Evolutionary conservation across 306 rosid genomes (phyloP), one percentile per base, ranked within the genome.

Genomic region (Malus orientalis): DNA sequence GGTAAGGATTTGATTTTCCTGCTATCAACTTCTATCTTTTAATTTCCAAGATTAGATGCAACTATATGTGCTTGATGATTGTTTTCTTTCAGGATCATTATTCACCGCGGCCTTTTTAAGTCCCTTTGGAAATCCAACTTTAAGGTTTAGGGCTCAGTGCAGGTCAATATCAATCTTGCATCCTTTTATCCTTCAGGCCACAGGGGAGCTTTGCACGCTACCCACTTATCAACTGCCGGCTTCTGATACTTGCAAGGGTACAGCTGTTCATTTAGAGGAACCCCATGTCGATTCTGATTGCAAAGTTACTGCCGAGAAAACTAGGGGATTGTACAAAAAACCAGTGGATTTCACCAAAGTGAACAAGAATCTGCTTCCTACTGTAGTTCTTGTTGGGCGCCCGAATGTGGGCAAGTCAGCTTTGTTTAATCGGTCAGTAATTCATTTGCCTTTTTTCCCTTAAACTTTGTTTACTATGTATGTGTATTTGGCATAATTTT

Each of bases 371-470:
- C 78, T 70, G 45, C 94, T 87, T 79, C 94, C 94, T 19, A 85
- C 88, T 65, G 90, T 89, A 3, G 80, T 89, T 49, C 80, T 89
- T 30, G 59, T 89, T 25, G 94, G 94, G 62, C 94, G 94, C 40
- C 94, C 94, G 29, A 89, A 89, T 61, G 94, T 89, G 80, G 94
- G 91, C 76, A 89, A 89, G 80, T 89, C 91, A 8, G 91, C 94
- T 13, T 81, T 89, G 75, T 89, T 87, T 78, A 89, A 89, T 71
- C 94, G 94, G 93, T 89, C 74, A 60, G 84, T 75, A 70, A n/a
- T 63, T 32, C 42, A 40, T 29, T 61, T 61, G 57, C 63, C 15
- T 33, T 65, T 22, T 53, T 67, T 13, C 15, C 36, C 6, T 13
- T 61, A 14, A 9, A 58, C 27, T 71, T 32, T 20, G 51, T 30